Evolutionary conservation across 2,329 filamentous ascomycete genomes (phyloP), one percentile per base, ranked within the genome.

Genomic region (Colletotrichum lupini): DNA sequence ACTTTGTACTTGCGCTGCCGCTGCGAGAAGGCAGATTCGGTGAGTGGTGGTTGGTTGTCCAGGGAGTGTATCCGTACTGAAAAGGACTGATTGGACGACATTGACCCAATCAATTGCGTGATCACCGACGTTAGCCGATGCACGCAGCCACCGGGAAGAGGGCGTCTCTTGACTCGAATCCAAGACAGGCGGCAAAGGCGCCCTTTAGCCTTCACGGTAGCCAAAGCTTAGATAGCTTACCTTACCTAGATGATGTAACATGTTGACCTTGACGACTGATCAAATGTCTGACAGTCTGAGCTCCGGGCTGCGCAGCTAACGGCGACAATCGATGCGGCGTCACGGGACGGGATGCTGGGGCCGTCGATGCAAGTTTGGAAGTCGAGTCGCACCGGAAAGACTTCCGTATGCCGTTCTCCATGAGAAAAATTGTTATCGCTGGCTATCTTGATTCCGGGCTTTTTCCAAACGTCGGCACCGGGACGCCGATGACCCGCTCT

Each of bases 101-200:
- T 64, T 59, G 59, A 65, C 67, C 71, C 71, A 73, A 73, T 73
- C 67, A 73, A 66, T 64, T 70, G 71, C 67, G 55, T 73, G 67
- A 71, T 66, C 61, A 57, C 71, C 46, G 67, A 35, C 70, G 56
- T 66, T 71, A 59, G 71, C 67, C 71, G 71, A 62, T 32, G n/a
- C 52, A 58, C 9, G n/a, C 59, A 69, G 70, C 62, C 22, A 71
- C n/a, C 53, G 55, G 52, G 7, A 37, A 24, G 14, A 19, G 26
- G 37, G 19, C 19, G 12, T 60, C 32, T 61, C 46, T 53, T 42
- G 61, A 58, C 67, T 57, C 37, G 35, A 56, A 37, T 30, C 37
- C 11, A 53, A 24, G 49, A 65, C 12, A 30, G 26, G 56, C 60
- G 70, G 61, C 42, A 60, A 56, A 55, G 60, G 37, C 67, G 61